A percentile compares a stretch with the other conserved stretches of the same genome.
These are phyloP conservation scores for Cryptosporidium felis DNA, from an alignment of 169 alveolate species.

Conservation along the genomic window DNA sequence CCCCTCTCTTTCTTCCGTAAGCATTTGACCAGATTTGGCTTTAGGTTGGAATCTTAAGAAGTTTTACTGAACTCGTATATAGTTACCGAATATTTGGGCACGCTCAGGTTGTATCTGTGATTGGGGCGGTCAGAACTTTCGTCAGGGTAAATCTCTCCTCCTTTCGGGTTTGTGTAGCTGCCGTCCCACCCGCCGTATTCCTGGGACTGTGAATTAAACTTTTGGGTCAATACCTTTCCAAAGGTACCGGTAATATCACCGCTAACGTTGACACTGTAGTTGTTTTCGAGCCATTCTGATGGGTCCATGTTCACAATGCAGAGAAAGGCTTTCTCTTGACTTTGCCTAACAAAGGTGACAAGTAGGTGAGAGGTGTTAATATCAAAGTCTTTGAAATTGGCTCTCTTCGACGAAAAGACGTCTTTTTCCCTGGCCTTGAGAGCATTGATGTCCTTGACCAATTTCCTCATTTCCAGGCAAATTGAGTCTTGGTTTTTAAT, in stretches of 20 bases:
- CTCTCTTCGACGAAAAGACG: constrained; percentile 8
- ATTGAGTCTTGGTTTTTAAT: constrained; percentile 41
- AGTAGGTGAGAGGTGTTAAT: not conserved
- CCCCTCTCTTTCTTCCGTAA: too few species aligned
- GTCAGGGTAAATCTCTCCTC: not conserved
- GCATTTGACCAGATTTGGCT: too few species aligned
- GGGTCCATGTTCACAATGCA: constrained; percentile 65
- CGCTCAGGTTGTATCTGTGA: constrained; percentile 16
- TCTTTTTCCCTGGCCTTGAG: not conserved
- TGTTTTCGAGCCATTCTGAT: constrained; percentile 58
- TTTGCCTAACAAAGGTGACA: constrained; percentile 6
- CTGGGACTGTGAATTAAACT: constrained; percentile 68
- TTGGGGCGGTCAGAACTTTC: not conserved
- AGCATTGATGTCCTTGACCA: constrained; percentile 42
- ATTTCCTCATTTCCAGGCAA: constrained; percentile 67
- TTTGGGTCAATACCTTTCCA: constrained; percentile 22
- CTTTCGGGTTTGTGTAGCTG: constrained; percentile 44
- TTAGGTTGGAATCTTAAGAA: too few species aligned
- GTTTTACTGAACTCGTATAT: constrained; percentile 20
- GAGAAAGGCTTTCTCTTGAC: constrained; percentile 11
- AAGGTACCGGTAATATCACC: not conserved
- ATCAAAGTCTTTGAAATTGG: constrained; percentile 22
- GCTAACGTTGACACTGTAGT: constrained; percentile 19
- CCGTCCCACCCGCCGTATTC: constrained; percentile 75
- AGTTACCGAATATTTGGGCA: constrained; percentile 73